Conservation (phyloP, 257 asterid genomes). For the Datura wrightii region DNA sequence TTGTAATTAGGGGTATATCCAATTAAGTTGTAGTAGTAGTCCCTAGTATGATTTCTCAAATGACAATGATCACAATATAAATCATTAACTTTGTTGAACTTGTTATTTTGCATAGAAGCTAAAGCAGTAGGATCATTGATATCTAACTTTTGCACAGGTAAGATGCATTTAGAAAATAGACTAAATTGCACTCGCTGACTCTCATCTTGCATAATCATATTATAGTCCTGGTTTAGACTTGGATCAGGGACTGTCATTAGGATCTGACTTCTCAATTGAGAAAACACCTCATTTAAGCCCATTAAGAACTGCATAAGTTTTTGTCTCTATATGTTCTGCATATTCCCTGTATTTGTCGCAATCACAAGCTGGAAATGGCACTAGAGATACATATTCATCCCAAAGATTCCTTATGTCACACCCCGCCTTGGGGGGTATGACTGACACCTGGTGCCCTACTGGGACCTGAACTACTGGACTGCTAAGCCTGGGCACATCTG, state of each 20-base stretch:
- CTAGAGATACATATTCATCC: background rate
- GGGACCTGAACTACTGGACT: no score
- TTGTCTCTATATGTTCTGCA: no score
- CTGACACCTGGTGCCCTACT: no score
- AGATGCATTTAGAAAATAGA: no score
- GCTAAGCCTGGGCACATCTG: no score
- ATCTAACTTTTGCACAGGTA: background rate
- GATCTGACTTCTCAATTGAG: no score
- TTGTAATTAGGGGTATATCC: no score
- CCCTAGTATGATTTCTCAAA: background rate
- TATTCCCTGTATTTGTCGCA: background rate
- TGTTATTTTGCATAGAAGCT: no score
- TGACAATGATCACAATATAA: background rate
- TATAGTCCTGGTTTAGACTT: background rate
- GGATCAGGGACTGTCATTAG: background rate
- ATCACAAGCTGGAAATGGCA: background rate
- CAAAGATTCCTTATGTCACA: no score
- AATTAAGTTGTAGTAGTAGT: background rate
- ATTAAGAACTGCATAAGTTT: no score
- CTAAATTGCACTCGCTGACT: background rate
- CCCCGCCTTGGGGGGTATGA: no score
- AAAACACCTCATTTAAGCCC: background rate
- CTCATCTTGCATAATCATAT: background rate
- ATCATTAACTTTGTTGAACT: no score
- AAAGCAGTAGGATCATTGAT: background rate